A percentile compares a stretch with the other conserved stretches of the same genome.
Conservation (phyloP, 2,329 filamentous ascomycete genomes). For the Pseudocercospora cruenta region DNA sequence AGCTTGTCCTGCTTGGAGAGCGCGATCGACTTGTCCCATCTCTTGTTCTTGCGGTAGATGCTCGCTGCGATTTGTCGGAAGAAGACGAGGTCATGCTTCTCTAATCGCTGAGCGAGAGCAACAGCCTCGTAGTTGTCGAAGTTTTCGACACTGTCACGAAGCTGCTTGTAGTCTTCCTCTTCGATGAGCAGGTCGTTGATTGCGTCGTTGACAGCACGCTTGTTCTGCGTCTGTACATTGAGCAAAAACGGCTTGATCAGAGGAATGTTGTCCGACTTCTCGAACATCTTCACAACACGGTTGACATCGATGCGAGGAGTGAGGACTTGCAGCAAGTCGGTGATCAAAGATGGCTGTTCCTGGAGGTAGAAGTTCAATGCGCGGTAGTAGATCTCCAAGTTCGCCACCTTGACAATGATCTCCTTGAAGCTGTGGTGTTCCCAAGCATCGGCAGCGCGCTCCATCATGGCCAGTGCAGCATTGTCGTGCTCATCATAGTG, state of each 20-base stretch:
- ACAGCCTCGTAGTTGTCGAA: conserved; percentile 99
- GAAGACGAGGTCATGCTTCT: conserved; percentile 98
- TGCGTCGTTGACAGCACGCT: conserved; percentile 95
- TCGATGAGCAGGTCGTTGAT: conserved; percentile 98
- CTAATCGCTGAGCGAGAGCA: conserved; percentile 85
- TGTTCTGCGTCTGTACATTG: conserved; percentile 95
- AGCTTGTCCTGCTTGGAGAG: conserved; percentile 99
- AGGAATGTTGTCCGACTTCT: conserved; percentile 96
- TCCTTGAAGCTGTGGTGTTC: conserved; percentile 99
- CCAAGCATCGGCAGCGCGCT: conserved; percentile 95
- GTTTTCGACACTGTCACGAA: conserved; percentile 96
- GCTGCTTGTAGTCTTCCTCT: conserved; percentile 98
- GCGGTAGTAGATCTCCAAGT: conserved; percentile 98
- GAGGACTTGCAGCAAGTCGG: conserved; percentile 89
- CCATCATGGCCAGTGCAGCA: conserved; percentile 94
- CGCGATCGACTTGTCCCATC: conserved; percentile 98
- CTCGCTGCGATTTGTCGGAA: conserved; percentile 98
- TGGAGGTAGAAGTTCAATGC: conserved; percentile 96
- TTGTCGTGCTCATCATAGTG: conserved; percentile 99
- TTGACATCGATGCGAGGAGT: conserved; percentile 97
- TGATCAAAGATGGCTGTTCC: conserved; percentile 92
- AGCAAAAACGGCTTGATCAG: conserved; percentile 98
- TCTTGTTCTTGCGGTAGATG: conserved; percentile 99
- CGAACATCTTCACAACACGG: conserved; percentile 98
- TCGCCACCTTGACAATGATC: conserved; percentile 95